Base-by-base conservation (phyloP, 2,329 filamentous ascomycete genomes). In the Pochonia chlamydosporia region DNA sequence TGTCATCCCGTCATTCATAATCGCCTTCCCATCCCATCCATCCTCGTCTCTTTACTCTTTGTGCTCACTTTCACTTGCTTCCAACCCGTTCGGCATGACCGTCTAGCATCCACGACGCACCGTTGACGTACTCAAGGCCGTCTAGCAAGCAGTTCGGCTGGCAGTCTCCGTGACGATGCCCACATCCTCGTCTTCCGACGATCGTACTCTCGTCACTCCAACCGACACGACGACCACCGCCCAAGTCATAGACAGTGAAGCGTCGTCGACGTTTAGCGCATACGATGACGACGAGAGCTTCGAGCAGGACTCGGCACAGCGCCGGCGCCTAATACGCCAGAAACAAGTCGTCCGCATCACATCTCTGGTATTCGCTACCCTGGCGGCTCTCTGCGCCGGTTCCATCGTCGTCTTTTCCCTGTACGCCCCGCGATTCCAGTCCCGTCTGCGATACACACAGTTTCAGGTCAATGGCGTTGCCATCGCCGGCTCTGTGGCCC, bases 361-460 rank as follows among this genome's bases (percentile, higher is more conserved):
- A 40, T 74, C 80, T 47, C 81, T 83, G 57, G 53, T 74, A 24
- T 70, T 72, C 20, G 74, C 81, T 24, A 73, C 82, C 25, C 52
- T 81, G 14, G 73, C 74, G 14, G 73, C 79, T 13, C 77, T 96
- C 26, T 93, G 88, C 63, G 92, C 90, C 25, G 93, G 92, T 52
- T 95, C 89, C 59, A 89, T 97, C 60, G 90, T 89, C 43, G 87
- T 90, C 42, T 99, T 93, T 72, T 96, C 90, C 30, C 81, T 99
- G 26, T 99, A 97, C 64, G 93, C 87, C 8, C 91, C 89, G 56
- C 76, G 95, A 41, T 89, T 99, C 70, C 89, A 96, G 65, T 85
- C 85, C 47, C 83, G 84, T 39, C 76, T 99, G 44, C 85, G 83
- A 61, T 99, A 97, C 69, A 85, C 84, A 3, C 93, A 99, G 68